Evolutionary conservation across 257 asterid genomes (phyloP).

Genomic region (Solanum pennellii): DNA sequence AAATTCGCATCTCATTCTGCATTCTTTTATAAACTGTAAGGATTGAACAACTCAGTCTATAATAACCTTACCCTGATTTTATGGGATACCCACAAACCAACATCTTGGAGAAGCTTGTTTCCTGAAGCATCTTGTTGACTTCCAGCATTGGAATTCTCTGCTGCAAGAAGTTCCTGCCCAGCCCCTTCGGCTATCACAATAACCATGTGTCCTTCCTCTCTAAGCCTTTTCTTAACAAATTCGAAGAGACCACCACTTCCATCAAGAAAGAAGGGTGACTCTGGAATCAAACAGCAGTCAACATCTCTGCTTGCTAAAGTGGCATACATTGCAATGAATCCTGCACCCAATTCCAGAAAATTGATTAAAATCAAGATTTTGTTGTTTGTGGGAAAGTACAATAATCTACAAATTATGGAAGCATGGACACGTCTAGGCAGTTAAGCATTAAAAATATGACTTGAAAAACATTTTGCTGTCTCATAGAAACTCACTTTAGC

Average conservation of each 20-base stretch:
- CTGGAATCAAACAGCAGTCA: slow-evolving; percentile 92
- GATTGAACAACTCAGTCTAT: background rate
- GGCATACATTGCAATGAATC: slow-evolving; percentile 92
- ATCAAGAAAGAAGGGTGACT: slow-evolving; percentile 82
- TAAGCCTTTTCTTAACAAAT: slow-evolving; percentile 54
- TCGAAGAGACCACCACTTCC: slow-evolving; percentile 78
- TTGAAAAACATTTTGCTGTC: background rate
- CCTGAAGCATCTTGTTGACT: slow-evolving; percentile 80
- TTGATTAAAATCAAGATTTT: background rate
- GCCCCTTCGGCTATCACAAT: slow-evolving; percentile 95
- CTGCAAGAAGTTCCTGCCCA: slow-evolving; percentile 71
- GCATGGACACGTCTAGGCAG: background rate
- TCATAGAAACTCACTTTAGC: background rate
- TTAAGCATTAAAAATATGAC: background rate
- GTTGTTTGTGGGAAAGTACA: background rate
- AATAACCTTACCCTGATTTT: slow-evolving; percentile 48
- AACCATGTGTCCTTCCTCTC: slow-evolving; percentile 87
- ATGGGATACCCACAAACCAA: slow-evolving; percentile 83
- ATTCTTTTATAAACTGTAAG: background rate
- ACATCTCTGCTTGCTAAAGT: slow-evolving; percentile 97
- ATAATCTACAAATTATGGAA: background rate
- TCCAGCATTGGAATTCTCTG: slow-evolving; percentile 15
- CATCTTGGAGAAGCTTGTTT: slow-evolving; percentile 78
- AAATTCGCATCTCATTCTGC: background rate
- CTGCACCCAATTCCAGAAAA: slow-evolving; percentile 22